These are phyloP conservation scores for Grosmannia huntii DNA, from an alignment of 2,329 filamentous ascomycete genomes.

Conservation along the genomic window DNA sequence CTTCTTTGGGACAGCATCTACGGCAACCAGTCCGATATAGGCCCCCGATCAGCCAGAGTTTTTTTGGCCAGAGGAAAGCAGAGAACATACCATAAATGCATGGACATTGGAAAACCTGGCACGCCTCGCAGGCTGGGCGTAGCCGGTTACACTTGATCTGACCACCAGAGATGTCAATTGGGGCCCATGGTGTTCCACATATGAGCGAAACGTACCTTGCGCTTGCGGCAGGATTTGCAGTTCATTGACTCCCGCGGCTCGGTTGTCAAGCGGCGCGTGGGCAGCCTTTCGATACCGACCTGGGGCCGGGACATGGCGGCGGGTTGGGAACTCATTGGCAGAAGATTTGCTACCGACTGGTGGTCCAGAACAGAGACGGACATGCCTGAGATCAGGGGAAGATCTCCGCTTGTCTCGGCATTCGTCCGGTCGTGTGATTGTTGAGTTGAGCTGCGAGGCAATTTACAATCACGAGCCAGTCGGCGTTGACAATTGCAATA, in stretches of 20 bases:
- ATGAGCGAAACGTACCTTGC: conserved; percentile 52
- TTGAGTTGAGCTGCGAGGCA: not conserved
- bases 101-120: conserved; percentile 76
- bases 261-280: conserved; percentile 54
- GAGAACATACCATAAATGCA: conserved; percentile 66
- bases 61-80: conserved; percentile 3
- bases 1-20: conserved; percentile 83
- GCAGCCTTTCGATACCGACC: conserved; percentile 69
- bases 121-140: conserved; percentile 75
- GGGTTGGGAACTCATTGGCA: conserved; percentile 27
- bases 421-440: not conserved
- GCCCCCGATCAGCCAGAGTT: not conserved
- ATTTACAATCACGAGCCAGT: not conserved
- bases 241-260: conserved; percentile 88
- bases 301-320: conserved; percentile 58
- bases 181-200: not conserved
- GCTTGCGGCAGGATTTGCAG: conserved; percentile 85
- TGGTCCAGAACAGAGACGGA: conserved; percentile 26
- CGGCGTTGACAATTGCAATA: not conserved
- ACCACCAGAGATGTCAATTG: not conserved
- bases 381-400: conserved; percentile 18
- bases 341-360: conserved; percentile 26
- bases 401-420: not conserved
- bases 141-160: conserved; percentile 88
- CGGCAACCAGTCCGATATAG: not conserved